Percentiles rank a stretch among this genome's conserved stretches.
Evolutionary conservation across 2,329 filamentous ascomycete species (phyloP).

Genomic region (Colletotrichum sidae): DNA sequence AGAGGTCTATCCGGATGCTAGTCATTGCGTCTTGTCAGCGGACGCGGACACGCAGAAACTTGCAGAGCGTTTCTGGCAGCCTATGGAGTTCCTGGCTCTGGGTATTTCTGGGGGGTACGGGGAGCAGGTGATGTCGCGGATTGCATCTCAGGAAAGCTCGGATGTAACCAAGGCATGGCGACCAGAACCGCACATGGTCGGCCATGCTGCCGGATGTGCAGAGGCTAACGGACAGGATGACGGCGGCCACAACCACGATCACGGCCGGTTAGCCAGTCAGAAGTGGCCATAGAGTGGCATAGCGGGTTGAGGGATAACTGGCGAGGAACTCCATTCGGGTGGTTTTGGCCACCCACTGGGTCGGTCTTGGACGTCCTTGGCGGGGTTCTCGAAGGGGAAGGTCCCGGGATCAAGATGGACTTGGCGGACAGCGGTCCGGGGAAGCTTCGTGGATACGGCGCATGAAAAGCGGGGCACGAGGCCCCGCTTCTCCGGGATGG

Average conservation of each 20-base stretch:
- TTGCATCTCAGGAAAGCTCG: constrained; percentile 12
- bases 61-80: constrained; percentile 14
- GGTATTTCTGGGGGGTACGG: constrained; percentile 22
- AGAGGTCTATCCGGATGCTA: constrained; percentile 1
- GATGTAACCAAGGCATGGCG: constrained; percentile 14
- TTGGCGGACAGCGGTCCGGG: constrained; percentile 37
- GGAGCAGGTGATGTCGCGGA: constrained; percentile 1
- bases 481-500: constrained; percentile 6
- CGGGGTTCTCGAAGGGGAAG: constrained; percentile 30
- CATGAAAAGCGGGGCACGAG: background rate
- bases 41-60: constrained; percentile 7
- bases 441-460: constrained; percentile 28
- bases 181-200: constrained; percentile 2
- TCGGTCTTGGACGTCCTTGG: constrained; percentile 33
- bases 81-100: constrained; percentile 15
- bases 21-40: constrained; percentile 23
- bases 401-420: constrained; percentile 25
- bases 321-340: constrained; percentile 7
- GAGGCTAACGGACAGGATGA: constrained; percentile 2
- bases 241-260: background rate
- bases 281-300: constrained; percentile 19
- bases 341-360: constrained; percentile 4
- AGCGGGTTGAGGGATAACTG: constrained; percentile 22
- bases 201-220: constrained; percentile 9
- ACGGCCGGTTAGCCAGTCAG: constrained; percentile 6